A percentile compares a stretch with the other conserved stretches of the same genome.
These are phyloP conservation scores for Neoboletus brunneissimus DNA, from an alignment of 768 basidiomycete genomes.

Conservation along the genomic window DNA sequence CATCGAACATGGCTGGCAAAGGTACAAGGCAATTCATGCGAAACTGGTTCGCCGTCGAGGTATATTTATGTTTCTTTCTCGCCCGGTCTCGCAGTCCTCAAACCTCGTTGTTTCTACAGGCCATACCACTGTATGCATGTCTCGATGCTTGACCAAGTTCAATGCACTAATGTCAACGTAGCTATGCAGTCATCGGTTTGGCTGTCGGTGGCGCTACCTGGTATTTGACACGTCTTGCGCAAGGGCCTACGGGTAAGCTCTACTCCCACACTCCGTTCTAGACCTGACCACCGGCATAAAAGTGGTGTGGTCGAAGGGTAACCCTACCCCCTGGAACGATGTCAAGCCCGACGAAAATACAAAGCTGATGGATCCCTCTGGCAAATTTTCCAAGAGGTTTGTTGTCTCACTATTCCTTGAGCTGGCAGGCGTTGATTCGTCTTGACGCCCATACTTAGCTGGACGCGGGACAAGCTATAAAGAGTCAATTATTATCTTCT, in stretches of 20 bases:
- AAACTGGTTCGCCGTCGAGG: slow-evolving; percentile 48
- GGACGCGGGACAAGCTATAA: slow-evolving; percentile 73
- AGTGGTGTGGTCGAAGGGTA: slow-evolving; percentile 64
- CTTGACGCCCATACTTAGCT: slow-evolving; percentile 41
- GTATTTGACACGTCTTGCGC: slow-evolving; percentile 66
- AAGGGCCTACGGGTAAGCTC: slow-evolving; percentile 49
- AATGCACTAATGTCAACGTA: slow-evolving; percentile 24
- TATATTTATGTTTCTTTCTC: slow-evolving; percentile 13
- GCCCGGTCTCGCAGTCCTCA: not conserved
- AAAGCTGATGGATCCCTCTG: slow-evolving; percentile 67
- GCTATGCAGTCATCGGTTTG: slow-evolving; percentile 49
- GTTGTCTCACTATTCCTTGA: slow-evolving; percentile 1
- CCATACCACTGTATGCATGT: slow-evolving; percentile 46
- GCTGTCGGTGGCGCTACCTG: slow-evolving; percentile 57
- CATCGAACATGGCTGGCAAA: slow-evolving; percentile 25
- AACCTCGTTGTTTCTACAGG: slow-evolving; percentile 29
- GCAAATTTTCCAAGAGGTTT: slow-evolving; percentile 70
- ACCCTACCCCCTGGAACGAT: slow-evolving; percentile 89
- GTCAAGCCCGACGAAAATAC: slow-evolving; percentile 72
- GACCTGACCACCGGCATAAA: slow-evolving; percentile 1
- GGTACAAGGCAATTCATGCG: slow-evolving; percentile 32
- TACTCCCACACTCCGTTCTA: not conserved
- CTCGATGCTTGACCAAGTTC: slow-evolving; percentile 4
- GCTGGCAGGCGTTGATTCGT: slow-evolving; percentile 1
- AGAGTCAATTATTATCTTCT: not conserved